Evolutionary conservation across 108 stramenopile genomes (phyloP).

Genomic region (Hondaea fermentalgiana): DNA sequence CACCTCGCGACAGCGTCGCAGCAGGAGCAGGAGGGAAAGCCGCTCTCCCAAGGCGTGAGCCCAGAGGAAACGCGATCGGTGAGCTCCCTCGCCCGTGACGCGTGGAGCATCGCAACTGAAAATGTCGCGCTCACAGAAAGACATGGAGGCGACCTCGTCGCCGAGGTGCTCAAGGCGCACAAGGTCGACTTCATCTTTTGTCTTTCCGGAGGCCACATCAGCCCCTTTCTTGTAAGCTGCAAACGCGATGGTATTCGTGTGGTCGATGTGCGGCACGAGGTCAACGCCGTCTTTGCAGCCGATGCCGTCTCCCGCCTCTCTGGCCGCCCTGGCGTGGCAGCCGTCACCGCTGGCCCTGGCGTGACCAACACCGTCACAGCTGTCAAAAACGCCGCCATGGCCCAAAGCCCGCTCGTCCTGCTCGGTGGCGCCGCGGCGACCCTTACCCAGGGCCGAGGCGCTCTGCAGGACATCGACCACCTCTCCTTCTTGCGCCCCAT

Average conservation of each 20-base stretch:
- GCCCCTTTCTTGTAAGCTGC: background rate
- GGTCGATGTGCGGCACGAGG: background rate
- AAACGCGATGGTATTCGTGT: background rate
- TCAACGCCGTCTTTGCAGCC: background rate
- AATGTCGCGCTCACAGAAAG: background rate
- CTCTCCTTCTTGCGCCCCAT: background rate
- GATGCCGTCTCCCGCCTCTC: background rate
- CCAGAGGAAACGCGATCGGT: background rate
- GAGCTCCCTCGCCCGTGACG: background rate
- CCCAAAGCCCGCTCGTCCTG: slow-evolving; percentile 11
- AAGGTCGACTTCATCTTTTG: background rate
- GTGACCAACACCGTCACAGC: slow-evolving; percentile 14
- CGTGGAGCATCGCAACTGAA: background rate
- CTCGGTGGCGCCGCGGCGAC: background rate
- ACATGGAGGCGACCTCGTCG: background rate
- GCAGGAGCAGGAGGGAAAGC: too few species aligned
- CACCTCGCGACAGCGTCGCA: too few species aligned
- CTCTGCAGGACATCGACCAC: slow-evolving; percentile 12
- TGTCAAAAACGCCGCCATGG: slow-evolving; percentile 13
- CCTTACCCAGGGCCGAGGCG: background rate
- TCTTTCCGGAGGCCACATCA: background rate
- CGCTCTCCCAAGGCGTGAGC: background rate
- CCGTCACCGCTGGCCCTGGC: slow-evolving; percentile 7
- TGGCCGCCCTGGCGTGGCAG: background rate
- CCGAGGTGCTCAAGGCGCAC: slow-evolving; percentile 7